Evolutionary conservation across 306 rosid species (phyloP).

Genomic region (Castanea mollissima): DNA sequence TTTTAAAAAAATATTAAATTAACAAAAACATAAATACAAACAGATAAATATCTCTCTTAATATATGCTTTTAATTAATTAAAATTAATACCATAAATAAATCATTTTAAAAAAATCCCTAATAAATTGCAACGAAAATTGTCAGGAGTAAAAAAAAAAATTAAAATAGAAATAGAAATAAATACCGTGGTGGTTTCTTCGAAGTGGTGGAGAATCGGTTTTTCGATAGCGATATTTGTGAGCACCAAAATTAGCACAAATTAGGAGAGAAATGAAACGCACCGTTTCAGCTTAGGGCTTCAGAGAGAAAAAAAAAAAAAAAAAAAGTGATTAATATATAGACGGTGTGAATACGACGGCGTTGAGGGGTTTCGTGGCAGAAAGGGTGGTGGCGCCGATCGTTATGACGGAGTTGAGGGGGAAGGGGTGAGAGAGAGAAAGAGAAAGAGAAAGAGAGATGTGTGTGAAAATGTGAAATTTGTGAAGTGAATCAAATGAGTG

Average conservation of each 20-base stretch:
- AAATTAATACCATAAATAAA: not conserved
- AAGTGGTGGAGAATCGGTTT: not conserved
- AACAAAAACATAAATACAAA: not conserved
- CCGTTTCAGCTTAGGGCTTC: conserved; percentile 19
- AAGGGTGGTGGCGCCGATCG: conserved; percentile 14
- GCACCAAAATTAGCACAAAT: not conserved
- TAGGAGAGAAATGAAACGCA: conserved; percentile 17
- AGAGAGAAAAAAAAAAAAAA: not conserved
- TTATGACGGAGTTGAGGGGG: conserved; percentile 36
- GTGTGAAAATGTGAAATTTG: not conserved
- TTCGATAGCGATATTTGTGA: not conserved
- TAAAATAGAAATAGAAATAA: not conserved
- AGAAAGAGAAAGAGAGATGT: too few relatives aligned
- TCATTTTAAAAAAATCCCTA: not conserved
- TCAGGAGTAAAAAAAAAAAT: not conserved
- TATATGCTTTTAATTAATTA: not conserved
- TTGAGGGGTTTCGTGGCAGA: conserved; percentile 19
- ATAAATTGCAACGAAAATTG: not conserved
- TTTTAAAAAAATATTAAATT: not conserved
- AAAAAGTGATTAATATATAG: not conserved
- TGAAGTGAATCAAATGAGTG: not conserved
- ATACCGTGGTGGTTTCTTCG: not conserved
- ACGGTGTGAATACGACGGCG: conserved; percentile 35
- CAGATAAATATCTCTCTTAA: not conserved
- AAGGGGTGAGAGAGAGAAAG: not conserved